phyloP scores from a whole-genome alignment of 495 filamentous ascomycete species.

The Rhizodiscina lignyota region DNA sequence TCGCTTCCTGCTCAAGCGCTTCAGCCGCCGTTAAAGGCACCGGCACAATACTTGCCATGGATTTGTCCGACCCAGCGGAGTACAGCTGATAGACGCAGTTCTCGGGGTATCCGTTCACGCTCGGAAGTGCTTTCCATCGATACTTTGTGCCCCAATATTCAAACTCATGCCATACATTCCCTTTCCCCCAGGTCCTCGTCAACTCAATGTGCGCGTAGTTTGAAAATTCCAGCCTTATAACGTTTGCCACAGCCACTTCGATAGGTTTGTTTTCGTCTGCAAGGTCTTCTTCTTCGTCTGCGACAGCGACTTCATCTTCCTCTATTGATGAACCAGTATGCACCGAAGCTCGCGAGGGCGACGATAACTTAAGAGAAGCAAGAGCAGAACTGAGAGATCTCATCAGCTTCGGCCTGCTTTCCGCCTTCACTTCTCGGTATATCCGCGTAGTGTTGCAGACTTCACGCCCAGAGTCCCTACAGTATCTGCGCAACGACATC shows the following conservation, averaged over 20 bases:
- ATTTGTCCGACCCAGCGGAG: constrained; percentile 41
- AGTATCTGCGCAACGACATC: constrained; percentile 85
- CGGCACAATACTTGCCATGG: constrained; percentile 72
- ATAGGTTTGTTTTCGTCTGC: no score
- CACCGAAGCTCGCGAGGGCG: no score
- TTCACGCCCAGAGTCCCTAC: constrained; percentile 81
- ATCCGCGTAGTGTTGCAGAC: constrained; percentile 75
- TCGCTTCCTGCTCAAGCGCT: constrained; percentile 51
- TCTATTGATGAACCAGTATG: no score
- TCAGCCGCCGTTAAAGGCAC: constrained; percentile 53
- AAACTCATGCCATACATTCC: constrained; percentile 58
- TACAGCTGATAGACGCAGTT: constrained; percentile 63
- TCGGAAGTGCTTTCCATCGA: constrained; percentile 60
- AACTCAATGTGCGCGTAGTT: constrained; percentile 94
- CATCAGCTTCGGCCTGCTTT: no score
- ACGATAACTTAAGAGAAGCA: no score
- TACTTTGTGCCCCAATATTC: constrained; percentile 86
- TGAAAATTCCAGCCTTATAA: constrained; percentile 78
- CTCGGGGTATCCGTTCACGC: constrained; percentile 40
- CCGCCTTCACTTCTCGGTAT: constrained; percentile 30
- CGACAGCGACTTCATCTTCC: constrained; percentile 1
- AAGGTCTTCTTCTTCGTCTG: no score
- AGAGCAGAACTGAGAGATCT: no score
- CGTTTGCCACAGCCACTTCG: constrained; percentile 43
- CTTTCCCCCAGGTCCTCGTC: constrained; percentile 49